These are phyloP conservation scores for Carex myosuroides DNA, from an alignment of 176 grass and related monocot species.

Conservation along the genomic window DNA sequence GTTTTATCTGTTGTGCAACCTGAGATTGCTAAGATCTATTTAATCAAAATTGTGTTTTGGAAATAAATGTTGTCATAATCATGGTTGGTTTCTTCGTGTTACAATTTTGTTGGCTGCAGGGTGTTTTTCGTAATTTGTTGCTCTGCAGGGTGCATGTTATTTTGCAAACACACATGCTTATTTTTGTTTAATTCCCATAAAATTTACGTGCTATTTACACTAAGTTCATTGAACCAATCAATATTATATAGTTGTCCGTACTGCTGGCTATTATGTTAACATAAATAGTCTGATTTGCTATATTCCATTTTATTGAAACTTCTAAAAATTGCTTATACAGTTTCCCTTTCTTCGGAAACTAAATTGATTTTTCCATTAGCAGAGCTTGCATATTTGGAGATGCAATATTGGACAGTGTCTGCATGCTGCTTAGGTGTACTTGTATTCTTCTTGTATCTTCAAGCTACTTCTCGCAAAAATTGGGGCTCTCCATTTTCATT, in stretches of 20 bases:
- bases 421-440: constrained; percentile 58
- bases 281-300: background rate
- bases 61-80: background rate
- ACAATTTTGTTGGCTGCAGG: background rate
- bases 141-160: background rate
- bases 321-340: background rate
- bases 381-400: constrained; percentile 61
- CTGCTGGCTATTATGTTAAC: background rate
- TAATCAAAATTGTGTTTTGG: background rate
- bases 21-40: background rate
- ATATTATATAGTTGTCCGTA: background rate
- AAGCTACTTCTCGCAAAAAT: constrained; percentile 29
- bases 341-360: background rate
- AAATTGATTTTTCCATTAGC: constrained; percentile 19
- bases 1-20: background rate
- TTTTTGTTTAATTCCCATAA: background rate
- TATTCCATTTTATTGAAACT: background rate
- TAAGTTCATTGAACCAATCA: background rate
- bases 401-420: constrained; percentile 80
- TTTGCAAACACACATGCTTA: background rate
- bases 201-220: background rate
- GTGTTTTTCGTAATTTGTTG: background rate
- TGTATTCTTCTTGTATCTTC: constrained; percentile 56
- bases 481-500: constrained; percentile 8
- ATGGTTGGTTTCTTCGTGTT: background rate